Conservation (phyloP, 2,329 filamentous ascomycete genomes). For the Cercospora citrullina region DNA sequence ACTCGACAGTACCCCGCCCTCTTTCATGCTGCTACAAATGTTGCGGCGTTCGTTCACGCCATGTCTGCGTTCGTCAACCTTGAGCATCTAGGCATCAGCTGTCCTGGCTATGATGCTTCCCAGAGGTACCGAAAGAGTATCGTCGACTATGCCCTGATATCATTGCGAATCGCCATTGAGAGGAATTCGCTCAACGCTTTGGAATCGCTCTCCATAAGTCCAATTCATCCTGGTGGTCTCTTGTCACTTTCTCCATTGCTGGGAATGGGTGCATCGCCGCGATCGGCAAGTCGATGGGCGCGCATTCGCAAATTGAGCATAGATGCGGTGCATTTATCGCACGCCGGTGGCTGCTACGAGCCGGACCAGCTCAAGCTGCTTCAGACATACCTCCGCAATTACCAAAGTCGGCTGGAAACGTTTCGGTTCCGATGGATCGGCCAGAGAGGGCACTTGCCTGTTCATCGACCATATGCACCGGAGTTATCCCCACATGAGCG, state of each 20-base stretch:
- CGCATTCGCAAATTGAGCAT: slow-evolving; percentile 73
- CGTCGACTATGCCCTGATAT: slow-evolving; percentile 87
- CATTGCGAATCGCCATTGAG: slow-evolving; percentile 79
- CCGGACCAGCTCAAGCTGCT: slow-evolving; percentile 67
- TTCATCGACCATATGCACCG: slow-evolving; percentile 59
- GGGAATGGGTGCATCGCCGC: slow-evolving; percentile 73
- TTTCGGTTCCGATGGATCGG: slow-evolving; percentile 78
- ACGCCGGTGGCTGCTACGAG: slow-evolving; percentile 44
- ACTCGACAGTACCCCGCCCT: slow-evolving; percentile 85
- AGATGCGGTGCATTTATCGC: slow-evolving; percentile 60
- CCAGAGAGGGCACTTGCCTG: slow-evolving; percentile 68
- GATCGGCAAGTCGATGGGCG: slow-evolving; percentile 70
- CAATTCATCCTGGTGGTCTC: slow-evolving; percentile 73
- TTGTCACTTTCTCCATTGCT: slow-evolving; percentile 73
- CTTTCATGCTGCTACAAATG: slow-evolving; percentile 86
- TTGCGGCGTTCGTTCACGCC: slow-evolving; percentile 77
- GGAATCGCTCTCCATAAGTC: slow-evolving; percentile 68
- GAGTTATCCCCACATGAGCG: slow-evolving; percentile 4
- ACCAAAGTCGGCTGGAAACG: slow-evolving; percentile 51
- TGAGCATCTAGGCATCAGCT: slow-evolving; percentile 72
- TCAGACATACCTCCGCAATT: slow-evolving; percentile 74
- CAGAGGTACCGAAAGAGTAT: slow-evolving; percentile 73
- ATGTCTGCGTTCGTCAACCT: slow-evolving; percentile 69
- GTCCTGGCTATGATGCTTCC: slow-evolving; percentile 65
- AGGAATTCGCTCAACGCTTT: slow-evolving; percentile 66